These are phyloP conservation scores for Beauveria scarabaeidicola DNA, from an alignment of 2,329 filamentous ascomycete species.

Conservation along the genomic window DNA sequence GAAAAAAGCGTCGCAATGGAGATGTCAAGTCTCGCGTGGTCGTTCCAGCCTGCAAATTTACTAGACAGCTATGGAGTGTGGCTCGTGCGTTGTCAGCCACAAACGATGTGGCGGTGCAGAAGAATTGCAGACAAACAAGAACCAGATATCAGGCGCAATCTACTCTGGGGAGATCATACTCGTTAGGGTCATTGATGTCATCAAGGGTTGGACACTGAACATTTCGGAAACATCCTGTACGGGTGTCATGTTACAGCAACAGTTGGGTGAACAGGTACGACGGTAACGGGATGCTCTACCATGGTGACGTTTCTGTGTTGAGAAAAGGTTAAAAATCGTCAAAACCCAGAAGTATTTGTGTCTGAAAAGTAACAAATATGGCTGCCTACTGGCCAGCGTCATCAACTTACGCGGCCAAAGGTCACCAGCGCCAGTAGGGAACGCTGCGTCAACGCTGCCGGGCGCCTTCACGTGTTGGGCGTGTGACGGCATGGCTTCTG, in stretches of 20 bases:
- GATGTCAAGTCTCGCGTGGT: neutral
- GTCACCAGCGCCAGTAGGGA: neutral
- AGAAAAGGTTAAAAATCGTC: no score
- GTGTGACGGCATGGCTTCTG: neutral
- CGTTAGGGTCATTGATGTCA: no score
- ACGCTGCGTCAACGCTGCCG: neutral
- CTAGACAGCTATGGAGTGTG: conserved; percentile 1
- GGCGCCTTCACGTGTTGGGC: neutral
- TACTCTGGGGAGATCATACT: no score
- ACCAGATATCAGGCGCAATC: neutral
- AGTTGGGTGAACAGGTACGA: no score
- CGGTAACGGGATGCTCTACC: no score
- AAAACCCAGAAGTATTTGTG: neutral
- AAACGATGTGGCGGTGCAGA: conserved; percentile 5
- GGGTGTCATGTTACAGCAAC: no score
- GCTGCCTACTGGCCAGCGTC: conserved; percentile 3
- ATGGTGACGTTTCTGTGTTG: no score
- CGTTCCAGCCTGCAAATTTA: conserved; percentile 5
- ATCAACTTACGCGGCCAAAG: conserved; percentile 4
- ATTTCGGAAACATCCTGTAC: no score
- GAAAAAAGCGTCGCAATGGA: neutral
- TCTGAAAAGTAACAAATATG: neutral
- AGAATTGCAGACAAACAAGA: neutral
- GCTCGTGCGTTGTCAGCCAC: conserved; percentile 8
- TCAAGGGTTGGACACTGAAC: no score